These are phyloP conservation scores for Colletotrichum sp. DNA, from an alignment of 2,329 filamentous ascomycete species.

Conservation along the genomic window DNA sequence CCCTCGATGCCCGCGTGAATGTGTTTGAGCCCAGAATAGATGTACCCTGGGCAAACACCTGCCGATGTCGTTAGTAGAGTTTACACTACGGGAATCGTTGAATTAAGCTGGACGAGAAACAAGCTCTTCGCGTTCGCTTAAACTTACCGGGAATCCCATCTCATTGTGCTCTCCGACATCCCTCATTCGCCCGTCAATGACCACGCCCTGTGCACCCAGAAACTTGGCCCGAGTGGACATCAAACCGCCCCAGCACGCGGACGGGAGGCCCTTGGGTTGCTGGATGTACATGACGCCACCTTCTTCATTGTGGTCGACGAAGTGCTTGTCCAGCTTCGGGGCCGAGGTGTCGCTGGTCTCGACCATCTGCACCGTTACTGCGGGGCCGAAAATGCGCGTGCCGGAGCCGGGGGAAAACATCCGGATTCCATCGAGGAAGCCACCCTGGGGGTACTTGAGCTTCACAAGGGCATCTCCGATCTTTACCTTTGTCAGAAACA, in stretches of 20 bases:
- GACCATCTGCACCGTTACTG: constrained; percentile 34
- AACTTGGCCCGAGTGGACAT: constrained; percentile 34
- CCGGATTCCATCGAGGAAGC: constrained; percentile 28
- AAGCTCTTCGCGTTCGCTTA: neutral
- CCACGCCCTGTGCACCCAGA: constrained; percentile 28
- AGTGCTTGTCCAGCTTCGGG: constrained; percentile 30
- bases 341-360: constrained; percentile 25
- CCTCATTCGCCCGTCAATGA: constrained; percentile 32
- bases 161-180: constrained; percentile 33
- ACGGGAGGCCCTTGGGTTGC: constrained; percentile 29
- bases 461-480: constrained; percentile 31
- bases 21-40: constrained; percentile 34
- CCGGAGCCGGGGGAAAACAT: constrained; percentile 26
- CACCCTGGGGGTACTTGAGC: constrained; percentile 31
- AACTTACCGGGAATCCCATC: constrained; percentile 20
- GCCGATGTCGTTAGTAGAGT: neutral
- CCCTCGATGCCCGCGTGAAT: constrained; percentile 30
- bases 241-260: constrained; percentile 32
- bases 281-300: constrained; percentile 32
- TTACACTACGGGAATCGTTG: neutral
- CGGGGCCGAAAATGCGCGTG: constrained; percentile 33
- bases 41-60: constrained; percentile 31
- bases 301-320: constrained; percentile 30
- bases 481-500: neutral
- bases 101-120: neutral